A percentile compares a stretch with the other conserved stretches of the same genome.
Conservation (phyloP, 116 monocot species). For the Dioscorea cayenensis region DNA sequence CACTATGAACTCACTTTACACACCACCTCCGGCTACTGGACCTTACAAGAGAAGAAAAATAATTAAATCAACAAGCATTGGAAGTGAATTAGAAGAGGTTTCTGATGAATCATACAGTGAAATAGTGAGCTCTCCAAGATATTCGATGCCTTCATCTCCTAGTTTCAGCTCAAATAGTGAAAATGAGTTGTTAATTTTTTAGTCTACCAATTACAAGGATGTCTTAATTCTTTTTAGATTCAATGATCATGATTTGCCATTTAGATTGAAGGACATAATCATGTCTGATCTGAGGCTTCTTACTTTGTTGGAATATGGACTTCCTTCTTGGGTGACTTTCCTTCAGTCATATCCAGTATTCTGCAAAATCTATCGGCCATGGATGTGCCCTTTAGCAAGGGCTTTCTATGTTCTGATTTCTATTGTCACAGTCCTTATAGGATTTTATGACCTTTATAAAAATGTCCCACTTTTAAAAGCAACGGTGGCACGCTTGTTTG, state of each 20-base stretch:
- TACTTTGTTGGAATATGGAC: slow-evolving; percentile 86
- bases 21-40: slow-evolving; percentile 41
- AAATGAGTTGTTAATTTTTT: slow-evolving; percentile 19
- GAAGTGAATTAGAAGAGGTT: slow-evolving; percentile 24
- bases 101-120: slow-evolving; percentile 35
- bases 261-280: slow-evolving; percentile 72
- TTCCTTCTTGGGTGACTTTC: slow-evolving; percentile 97
- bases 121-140: slow-evolving; percentile 40
- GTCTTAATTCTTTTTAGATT: slow-evolving; percentile 78
- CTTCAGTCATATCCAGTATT: slow-evolving; percentile 96
- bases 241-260: slow-evolving; percentile 87
- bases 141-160: slow-evolving; percentile 29
- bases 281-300: slow-evolving; percentile 72
- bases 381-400: slow-evolving; percentile 98
- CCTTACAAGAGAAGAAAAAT: slow-evolving; percentile 88
- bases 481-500: slow-evolving; percentile 82
- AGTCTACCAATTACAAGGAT: slow-evolving; percentile 64
- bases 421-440: slow-evolving; percentile 81
- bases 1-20: slow-evolving; percentile 9
- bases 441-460: slow-evolving; percentile 97
- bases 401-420: slow-evolving; percentile 76
- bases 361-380: slow-evolving; percentile 84
- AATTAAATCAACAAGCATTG: slow-evolving; percentile 20
- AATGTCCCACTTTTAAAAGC: slow-evolving; percentile 89
- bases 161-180: slow-evolving; percentile 36